Evolutionary conservation across 148 eudicot genomes (phyloP), one percentile per base, ranked within the genome.

Genomic region (Vaccinium darrowii): DNA sequence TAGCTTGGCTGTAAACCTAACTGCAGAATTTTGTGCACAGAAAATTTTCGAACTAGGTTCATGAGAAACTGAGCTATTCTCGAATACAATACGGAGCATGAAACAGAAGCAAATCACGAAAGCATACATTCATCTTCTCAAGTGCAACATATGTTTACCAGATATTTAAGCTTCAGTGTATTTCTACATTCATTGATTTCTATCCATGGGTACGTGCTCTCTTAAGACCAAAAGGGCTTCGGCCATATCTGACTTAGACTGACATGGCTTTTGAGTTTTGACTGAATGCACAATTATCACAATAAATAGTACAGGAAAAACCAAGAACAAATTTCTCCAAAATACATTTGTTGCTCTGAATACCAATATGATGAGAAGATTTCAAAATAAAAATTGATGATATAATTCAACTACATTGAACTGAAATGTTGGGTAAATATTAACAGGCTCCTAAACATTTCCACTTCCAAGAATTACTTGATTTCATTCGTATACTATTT

Each of bases 1-100:
- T 71, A 93, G 82, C 90, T 80, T 93, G 25, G 86, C 95, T 52
- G 86, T 84, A 80, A 89, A 93, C 90, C 87, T 90, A 76, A 93
- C 95, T 93, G 89, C 87, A 90, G 52, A 84, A 39, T 62, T 67
- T 63, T 79, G 76, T n/a, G 72, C 27, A 51, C 33, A 54, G 12
- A 54, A 83, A 62, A 65, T 67, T 27, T 53, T 49, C n/a, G 58
- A 56, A 82, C 21, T 15, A 1, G 8, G 75, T 36, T 58, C 4
- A 72, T 3, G 18, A 65, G 71, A 76, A 12, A 53, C 69, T 77
- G 76, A 74, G 65, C 3, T 10, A 57, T 10, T 9, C 2, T 81
- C 3, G 3, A 76, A 8, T 16, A 2, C 10, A 25, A 10, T 23
- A 3, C 0, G 2, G 73, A 11, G 16, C 12, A 67, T 30, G 7